Base-by-base conservation (phyloP, 2,329 filamentous ascomycete species). In the Cyanodermella asteris region DNA sequence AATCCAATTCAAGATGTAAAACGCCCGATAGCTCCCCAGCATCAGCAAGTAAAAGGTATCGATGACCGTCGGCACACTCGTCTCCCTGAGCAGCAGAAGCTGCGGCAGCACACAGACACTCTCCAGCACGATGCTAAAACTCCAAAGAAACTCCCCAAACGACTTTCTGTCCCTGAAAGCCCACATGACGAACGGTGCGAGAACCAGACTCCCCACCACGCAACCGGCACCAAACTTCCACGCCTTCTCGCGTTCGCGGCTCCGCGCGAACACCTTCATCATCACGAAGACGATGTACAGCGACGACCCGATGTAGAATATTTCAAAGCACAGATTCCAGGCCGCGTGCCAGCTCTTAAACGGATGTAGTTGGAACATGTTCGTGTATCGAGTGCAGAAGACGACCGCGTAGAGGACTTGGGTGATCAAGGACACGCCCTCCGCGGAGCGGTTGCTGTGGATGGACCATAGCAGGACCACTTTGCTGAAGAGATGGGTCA, bases 1-100 rank as follows among this genome's bases (percentile, higher is more conserved):
- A 37, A 93, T 72, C 84, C 84, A 94, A 47, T 91, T 93, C 23
- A 91, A 49, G 31, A 91, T 72, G 51, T 94, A 93, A 32, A 93
- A 65, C 24, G 60, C 76, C 29, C 84, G 76, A 52, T 93, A 94
- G 8, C 72, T 72, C 18, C 82, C 84, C 2, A 93, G 64, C 1
- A 80, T 70, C 24, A 87, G 57, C 28, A 94, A 74, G 49, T 94
- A 94, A 53, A 76, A 91, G n/a, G 78, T 91, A 46, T 91, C 78
- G 50, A 94, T 82, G 23, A 93, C 84, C 24, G 84, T 94, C 0
- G 84, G 84, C 0, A 93, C 80, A 14, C 72, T 81, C n/a, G 84
- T 93, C 48, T 93, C 81, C 31, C 84, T 76, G 9, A 94, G 67
- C 21, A 93, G 70, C 5, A 93, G 64, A 2, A 94, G 70, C 46